Evolutionary conservation across 805 yeast species (phyloP).

Genomic region (Maudiozyma saulgeensis): DNA sequence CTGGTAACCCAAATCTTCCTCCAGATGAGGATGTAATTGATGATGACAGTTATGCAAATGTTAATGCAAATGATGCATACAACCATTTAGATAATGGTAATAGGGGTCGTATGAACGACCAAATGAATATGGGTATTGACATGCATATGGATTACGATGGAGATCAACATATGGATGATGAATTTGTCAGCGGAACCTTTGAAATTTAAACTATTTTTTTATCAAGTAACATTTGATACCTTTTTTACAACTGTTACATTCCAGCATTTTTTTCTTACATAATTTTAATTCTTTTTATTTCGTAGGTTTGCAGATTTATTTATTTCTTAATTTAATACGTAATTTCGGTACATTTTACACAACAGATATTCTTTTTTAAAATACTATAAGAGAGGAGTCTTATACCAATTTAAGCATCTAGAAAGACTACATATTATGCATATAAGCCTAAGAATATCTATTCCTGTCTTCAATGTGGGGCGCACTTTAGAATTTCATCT

Average conservation of each 20-base stretch:
- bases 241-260: neutral
- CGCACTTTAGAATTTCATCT: too few relatives aligned
- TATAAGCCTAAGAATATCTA: too few relatives aligned
- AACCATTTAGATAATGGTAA: constrained; percentile 33
- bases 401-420: too few relatives aligned
- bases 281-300: neutral
- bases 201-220: constrained; percentile 43
- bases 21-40: constrained; percentile 80
- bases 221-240: neutral
- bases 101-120: constrained; percentile 16
- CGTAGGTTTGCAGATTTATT: neutral
- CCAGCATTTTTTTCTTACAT: neutral
- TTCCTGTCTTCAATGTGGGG: too few relatives aligned
- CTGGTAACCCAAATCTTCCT: constrained; percentile 71
- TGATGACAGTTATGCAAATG: constrained; percentile 35
- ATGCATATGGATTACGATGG: constrained; percentile 30
- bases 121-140: constrained; percentile 1
- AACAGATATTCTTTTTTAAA: neutral
- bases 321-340: neutral
- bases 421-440: too few relatives aligned
- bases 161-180: constrained; percentile 63
- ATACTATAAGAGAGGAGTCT: too few relatives aligned
- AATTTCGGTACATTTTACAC: neutral
- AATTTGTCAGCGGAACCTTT: constrained; percentile 82
- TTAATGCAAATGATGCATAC: constrained; percentile 18